A percentile compares a stretch with the other conserved stretches of the same genome.
These are phyloP conservation scores for Lophiostoma macrostomum DNA, from an alignment of 495 filamentous ascomycete species.

Conservation along the genomic window DNA sequence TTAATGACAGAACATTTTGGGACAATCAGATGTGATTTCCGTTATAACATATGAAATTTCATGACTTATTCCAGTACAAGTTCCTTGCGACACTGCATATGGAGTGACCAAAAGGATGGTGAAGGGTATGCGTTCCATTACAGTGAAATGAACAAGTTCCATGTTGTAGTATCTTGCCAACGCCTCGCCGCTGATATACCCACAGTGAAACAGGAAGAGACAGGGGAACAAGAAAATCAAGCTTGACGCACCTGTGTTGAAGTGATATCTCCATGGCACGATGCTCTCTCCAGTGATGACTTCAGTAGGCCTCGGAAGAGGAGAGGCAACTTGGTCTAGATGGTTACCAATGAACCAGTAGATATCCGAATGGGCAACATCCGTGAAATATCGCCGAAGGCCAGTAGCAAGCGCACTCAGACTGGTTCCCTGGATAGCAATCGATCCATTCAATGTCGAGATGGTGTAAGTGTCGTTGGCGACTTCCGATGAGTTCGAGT, in stretches of 20 bases:
- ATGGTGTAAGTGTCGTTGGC: conserved; percentile 48
- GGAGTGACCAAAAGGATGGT: too few species aligned
- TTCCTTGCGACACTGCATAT: too few species aligned
- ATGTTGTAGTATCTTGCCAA: too few species aligned
- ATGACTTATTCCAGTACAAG: too few species aligned
- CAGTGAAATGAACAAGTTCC: too few species aligned
- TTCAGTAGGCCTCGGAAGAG: conserved; percentile 36
- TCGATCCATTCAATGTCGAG: conserved; percentile 42
- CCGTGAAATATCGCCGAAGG: conserved; percentile 50
- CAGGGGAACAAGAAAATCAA: neutral
- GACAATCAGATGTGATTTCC: too few species aligned
- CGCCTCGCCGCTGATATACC: too few species aligned
- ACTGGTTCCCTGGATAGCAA: conserved; percentile 48
- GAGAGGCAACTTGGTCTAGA: conserved; percentile 35
- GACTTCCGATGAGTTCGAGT: conserved; percentile 9
- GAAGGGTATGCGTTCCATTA: too few species aligned
- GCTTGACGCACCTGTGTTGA: conserved; percentile 42
- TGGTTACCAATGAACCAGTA: conserved; percentile 49
- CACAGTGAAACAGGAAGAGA: too few species aligned
- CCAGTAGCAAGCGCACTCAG: conserved; percentile 49
- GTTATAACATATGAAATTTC: too few species aligned
- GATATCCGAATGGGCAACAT: conserved; percentile 50
- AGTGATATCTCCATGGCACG: conserved; percentile 55
- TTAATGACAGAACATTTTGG: too few species aligned
- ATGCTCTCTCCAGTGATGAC: conserved; percentile 35